Percentiles rank a stretch among this genome's conserved stretches.
phyloP scores from a whole-genome alignment of 805 yeast genomes.

The Candida parachauliodes region DNA sequence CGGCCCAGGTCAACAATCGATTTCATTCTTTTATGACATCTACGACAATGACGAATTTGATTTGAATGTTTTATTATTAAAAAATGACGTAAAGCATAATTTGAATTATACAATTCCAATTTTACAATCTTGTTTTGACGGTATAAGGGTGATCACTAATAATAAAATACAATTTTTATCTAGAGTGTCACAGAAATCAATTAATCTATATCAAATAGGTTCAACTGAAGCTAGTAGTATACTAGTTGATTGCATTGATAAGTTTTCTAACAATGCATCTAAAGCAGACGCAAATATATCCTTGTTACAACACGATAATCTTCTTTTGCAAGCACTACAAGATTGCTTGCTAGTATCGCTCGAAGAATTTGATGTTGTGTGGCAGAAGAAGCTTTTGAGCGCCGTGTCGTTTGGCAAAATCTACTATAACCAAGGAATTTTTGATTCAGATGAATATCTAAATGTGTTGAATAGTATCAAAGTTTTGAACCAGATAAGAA shows the following conservation, averaged over 20 bases:
- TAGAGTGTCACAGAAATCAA: constrained; percentile 55
- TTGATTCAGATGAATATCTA: constrained; percentile 57
- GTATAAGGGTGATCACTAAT: constrained; percentile 61
- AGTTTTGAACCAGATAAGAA: constrained; percentile 66
- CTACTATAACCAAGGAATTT: constrained; percentile 41
- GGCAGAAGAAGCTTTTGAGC: constrained; percentile 76
- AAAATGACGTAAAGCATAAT: constrained; percentile 10
- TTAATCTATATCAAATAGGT: constrained; percentile 73
- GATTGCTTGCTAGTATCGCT: constrained; percentile 72
- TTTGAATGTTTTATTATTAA: constrained; percentile 12
- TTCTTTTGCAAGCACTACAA: constrained; percentile 57
- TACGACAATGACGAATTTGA: constrained; percentile 29
- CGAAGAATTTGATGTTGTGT: constrained; percentile 68
- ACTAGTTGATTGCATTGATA: constrained; percentile 65
- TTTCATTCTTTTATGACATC: constrained; percentile 50
- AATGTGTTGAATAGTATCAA: constrained; percentile 58
- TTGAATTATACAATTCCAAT: constrained; percentile 34
- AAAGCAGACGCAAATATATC: constrained; percentile 75
- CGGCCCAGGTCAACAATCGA: constrained; percentile 63
- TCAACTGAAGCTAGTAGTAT: constrained; percentile 82
- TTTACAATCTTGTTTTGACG: constrained; percentile 59
- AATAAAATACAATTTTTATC: constrained; percentile 58
- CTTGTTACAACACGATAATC: constrained; percentile 43
- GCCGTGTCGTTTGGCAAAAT: constrained; percentile 89
- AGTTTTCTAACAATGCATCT: constrained; percentile 65